Conservation (phyloP, 345 rosid species). For the Bretschneidera sinensis region DNA sequence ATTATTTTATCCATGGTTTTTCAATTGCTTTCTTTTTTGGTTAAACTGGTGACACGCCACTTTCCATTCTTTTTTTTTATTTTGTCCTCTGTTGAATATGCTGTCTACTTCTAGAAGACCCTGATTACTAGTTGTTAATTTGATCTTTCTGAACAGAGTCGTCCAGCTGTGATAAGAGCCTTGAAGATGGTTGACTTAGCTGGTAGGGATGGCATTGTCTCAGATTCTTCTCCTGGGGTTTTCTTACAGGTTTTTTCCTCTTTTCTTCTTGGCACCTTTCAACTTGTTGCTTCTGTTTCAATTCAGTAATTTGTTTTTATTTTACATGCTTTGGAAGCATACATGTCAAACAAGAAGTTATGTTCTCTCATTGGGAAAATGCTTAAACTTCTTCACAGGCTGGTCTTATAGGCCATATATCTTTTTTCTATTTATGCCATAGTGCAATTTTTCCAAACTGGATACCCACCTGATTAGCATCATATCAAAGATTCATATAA, state of each 20-base stretch:
- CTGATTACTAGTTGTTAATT: constrained; percentile 16
- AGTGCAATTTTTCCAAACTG: background rate
- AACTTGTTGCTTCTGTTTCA: background rate
- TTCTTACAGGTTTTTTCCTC: constrained; percentile 70
- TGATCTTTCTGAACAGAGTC: constrained; percentile 49
- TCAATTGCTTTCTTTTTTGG: constrained; percentile 1
- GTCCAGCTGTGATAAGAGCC: constrained; percentile 59
- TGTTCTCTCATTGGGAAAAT: background rate
- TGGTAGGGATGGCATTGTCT: constrained; percentile 71
- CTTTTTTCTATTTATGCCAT: background rate
- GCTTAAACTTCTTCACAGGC: background rate
- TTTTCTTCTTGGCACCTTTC: background rate
- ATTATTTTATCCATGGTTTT: background rate
- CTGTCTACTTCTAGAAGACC: constrained; percentile 12
- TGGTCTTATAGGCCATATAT: background rate
- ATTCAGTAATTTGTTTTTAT: no score
- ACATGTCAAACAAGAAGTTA: background rate
- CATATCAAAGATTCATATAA: no score
- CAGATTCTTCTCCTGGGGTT: constrained; percentile 81
- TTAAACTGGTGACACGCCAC: background rate
- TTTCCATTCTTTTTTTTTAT: background rate
- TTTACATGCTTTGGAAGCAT: background rate
- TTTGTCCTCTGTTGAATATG: background rate
- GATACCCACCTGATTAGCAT: no score
- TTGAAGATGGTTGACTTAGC: constrained; percentile 63